Conservation (phyloP, 768 basidiomycete species). For the Lactarius trivialis region DNA sequence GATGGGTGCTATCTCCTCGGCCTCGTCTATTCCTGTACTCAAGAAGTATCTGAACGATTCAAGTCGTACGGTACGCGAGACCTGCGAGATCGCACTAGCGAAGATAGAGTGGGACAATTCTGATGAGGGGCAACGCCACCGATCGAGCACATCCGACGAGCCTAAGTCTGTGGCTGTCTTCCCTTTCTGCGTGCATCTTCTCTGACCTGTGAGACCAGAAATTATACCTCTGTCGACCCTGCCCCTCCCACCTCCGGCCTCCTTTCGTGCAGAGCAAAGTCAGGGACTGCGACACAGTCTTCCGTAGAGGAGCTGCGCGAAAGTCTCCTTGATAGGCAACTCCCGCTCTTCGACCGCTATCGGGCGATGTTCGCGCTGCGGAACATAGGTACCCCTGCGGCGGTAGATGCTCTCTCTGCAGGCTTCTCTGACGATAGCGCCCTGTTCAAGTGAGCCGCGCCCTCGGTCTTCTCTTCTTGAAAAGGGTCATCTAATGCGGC, state of each 20-base stretch:
- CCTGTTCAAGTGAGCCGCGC: conserved; percentile 76
- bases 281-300: conserved; percentile 42
- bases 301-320: conserved; percentile 49
- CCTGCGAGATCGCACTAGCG: conserved; percentile 93
- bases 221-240: conserved; percentile 82
- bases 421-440: conserved; percentile 88
- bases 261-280: conserved; percentile 46
- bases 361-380: conserved; percentile 97
- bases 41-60: conserved; percentile 64
- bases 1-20: conserved; percentile 85
- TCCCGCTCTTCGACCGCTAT: conserved; percentile 87
- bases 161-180: conserved; percentile 34
- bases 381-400: conserved; percentile 80
- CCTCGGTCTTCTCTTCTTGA: background rate
- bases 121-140: conserved; percentile 55
- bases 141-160: conserved; percentile 29
- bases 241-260: conserved; percentile 73
- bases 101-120: conserved; percentile 93
- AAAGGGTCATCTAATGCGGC: background rate
- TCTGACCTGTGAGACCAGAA: conserved; percentile 33
- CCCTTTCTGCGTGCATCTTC: background rate
- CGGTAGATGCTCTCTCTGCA: conserved; percentile 84
- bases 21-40: conserved; percentile 60
- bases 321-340: conserved; percentile 55
- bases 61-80: conserved; percentile 79